Conservation (phyloP, 1,284 basidiomycete genomes). For the Quambalaria eucalypti region DNA sequence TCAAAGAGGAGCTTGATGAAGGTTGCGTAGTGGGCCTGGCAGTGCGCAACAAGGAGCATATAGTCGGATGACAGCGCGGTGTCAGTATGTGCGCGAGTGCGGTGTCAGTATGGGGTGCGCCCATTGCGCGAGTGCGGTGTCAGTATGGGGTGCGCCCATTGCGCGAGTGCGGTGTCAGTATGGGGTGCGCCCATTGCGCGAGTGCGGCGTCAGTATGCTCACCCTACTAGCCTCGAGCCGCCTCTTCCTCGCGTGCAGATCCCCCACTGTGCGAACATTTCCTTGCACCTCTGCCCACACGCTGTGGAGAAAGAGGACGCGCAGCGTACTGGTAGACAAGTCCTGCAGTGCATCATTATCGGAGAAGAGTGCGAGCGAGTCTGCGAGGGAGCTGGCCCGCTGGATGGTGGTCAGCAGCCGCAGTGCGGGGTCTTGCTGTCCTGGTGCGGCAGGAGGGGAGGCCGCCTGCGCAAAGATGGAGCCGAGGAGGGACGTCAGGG, state of each 20-base stretch:
- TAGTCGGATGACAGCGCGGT: not conserved
- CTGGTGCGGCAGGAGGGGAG: not conserved
- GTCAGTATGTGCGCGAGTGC: not conserved
- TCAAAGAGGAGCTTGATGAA: not conserved
- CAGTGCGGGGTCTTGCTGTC: slow-evolving; percentile 1
- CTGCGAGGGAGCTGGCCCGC: not conserved
- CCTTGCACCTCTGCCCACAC: slow-evolving; percentile 5
- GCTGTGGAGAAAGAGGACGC: slow-evolving; percentile 3
- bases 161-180: not conserved
- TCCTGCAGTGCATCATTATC: slow-evolving; percentile 9
- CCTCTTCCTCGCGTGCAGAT: not conserved
- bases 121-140: not conserved
- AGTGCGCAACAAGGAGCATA: not conserved
- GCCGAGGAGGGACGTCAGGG: slow-evolving; percentile 2
- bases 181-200: not conserved
- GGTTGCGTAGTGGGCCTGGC: not conserved
- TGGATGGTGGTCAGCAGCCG: slow-evolving; percentile 2
- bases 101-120: not conserved
- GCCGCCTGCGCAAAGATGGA: slow-evolving; percentile 2
- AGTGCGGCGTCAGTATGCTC: not conserved
- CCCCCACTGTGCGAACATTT: slow-evolving; percentile 4
- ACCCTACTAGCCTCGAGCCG: not conserved
- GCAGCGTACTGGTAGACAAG: slow-evolving; percentile 5
- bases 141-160: not conserved
- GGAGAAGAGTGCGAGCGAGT: slow-evolving; percentile 3